phyloP scores from a whole-genome alignment of 1,284 basidiomycete genomes.

The Pyrrhoderma noxium region DNA sequence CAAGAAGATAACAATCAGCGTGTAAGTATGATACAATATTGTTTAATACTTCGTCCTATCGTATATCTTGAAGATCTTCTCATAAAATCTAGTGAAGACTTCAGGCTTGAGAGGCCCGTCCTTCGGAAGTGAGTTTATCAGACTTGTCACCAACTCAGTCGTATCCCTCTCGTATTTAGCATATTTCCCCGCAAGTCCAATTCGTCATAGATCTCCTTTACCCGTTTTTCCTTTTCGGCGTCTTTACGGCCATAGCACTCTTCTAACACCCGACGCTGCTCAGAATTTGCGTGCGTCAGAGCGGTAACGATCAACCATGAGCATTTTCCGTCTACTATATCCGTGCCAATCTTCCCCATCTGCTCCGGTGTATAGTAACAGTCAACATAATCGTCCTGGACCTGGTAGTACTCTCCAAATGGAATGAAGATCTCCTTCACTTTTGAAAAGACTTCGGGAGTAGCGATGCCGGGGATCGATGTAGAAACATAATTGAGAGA shows the following conservation, averaged over 20 bases:
- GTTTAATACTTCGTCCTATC: no score
- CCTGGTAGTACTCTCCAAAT: constrained; percentile 97
- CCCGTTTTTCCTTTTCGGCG: constrained; percentile 47
- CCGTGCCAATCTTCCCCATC: constrained; percentile 96
- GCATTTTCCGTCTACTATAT: constrained; percentile 99
- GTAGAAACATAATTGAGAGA: constrained; percentile 62
- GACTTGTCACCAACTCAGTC: constrained; percentile 55
- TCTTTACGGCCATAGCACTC: constrained; percentile 88
- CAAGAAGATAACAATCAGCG: no score
- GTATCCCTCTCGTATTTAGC: constrained; percentile 72
- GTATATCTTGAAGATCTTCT: constrained; percentile 75
- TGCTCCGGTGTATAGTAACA: constrained; percentile 85
- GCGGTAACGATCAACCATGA: constrained; percentile 97
- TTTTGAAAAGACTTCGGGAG: constrained; percentile 64
- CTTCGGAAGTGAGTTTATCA: constrained; percentile 70
- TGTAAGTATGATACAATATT: no score
- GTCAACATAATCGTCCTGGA: constrained; percentile 97
- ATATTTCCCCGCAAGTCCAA: constrained; percentile 67
- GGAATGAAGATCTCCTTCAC: constrained; percentile 85
- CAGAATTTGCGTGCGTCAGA: constrained; percentile 48
- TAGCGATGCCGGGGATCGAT: constrained; percentile 58
- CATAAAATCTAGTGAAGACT: constrained; percentile 80
- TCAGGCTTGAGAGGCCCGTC: constrained; percentile 54
- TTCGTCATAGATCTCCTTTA: constrained; percentile 76
- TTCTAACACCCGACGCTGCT: constrained; percentile 55